phyloP scores from a whole-genome alignment of 495 filamentous ascomycete genomes.

The Ascobolus immersus region DNA sequence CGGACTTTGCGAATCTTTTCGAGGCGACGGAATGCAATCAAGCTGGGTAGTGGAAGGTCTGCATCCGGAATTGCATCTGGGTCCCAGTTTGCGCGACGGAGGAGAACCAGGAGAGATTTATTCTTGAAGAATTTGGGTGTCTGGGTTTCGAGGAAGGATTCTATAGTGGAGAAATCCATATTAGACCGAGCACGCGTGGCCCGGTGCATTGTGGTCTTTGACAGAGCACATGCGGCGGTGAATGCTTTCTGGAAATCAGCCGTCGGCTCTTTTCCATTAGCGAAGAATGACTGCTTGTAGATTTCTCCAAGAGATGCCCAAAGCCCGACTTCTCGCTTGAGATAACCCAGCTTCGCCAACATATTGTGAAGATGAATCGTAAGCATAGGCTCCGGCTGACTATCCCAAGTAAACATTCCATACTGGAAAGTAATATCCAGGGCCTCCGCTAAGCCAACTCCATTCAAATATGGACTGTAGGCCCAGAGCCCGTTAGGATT shows the following conservation, averaged over 20 bases:
- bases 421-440: constrained; percentile 17
- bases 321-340: constrained; percentile 11
- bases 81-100: background rate
- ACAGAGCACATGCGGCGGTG: constrained; percentile 4
- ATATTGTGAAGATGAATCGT: constrained; percentile 24
- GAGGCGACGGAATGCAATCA: too few relatives aligned
- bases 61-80: background rate
- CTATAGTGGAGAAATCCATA: background rate
- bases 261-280: constrained; percentile 3
- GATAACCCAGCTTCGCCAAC: constrained; percentile 19
- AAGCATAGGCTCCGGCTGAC: constrained; percentile 16
- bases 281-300: constrained; percentile 6
- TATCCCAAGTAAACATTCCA: constrained; percentile 17
- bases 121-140: background rate
- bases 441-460: constrained; percentile 20
- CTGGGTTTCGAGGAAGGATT: background rate
- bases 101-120: background rate
- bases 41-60: background rate
- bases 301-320: constrained; percentile 2
- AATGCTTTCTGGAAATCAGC: constrained; percentile 6
- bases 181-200: background rate
- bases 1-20: too few relatives aligned
- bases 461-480: constrained; percentile 27
- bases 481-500: constrained; percentile 25
- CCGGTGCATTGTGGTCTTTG: background rate